phyloP scores from a whole-genome alignment of 345 rosid species.

The Brassica napus region DNA sequence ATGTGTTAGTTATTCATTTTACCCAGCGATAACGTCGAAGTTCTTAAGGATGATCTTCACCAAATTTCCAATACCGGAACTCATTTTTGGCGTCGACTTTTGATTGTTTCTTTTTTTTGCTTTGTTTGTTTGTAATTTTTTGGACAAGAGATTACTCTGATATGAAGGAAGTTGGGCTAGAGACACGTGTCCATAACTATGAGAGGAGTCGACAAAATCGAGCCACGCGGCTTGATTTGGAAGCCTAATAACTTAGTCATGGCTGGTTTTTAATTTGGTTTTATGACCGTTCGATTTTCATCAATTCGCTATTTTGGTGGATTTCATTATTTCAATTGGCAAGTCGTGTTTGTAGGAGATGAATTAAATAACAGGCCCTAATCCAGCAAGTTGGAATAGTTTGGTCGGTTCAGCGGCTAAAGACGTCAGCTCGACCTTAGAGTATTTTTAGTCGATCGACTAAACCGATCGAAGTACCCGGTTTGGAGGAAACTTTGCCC shows the following conservation, averaged over 20 bases:
- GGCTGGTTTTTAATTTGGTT: neutral
- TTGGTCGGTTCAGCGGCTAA: too few species aligned
- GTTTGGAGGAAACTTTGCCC: too few species aligned
- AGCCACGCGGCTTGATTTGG: conserved; percentile 30
- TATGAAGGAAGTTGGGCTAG: conserved; percentile 20
- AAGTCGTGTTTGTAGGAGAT: too few species aligned
- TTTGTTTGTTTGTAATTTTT: neutral
- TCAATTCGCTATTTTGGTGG: neutral
- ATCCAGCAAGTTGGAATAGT: too few species aligned
- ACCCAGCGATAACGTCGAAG: conserved; percentile 83
- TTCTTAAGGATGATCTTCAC: conserved; percentile 63
- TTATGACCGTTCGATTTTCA: conserved; percentile 26
- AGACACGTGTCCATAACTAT: conserved; percentile 34
- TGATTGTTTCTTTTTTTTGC: neutral
- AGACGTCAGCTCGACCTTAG: too few species aligned
- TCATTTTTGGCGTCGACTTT: conserved; percentile 28
- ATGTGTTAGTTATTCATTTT: neutral
- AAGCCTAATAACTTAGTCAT: neutral
- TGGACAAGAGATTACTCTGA: conserved; percentile 3
- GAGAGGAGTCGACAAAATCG: conserved; percentile 21
- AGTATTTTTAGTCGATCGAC: too few species aligned
- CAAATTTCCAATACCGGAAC: conserved; percentile 54
- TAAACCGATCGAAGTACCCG: too few species aligned
- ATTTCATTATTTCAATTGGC: too few species aligned
- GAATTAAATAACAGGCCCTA: too few species aligned